Conservation (phyloP, 2,329 filamentous ascomycete species). For the Sclerotinia glacialis region DNA sequence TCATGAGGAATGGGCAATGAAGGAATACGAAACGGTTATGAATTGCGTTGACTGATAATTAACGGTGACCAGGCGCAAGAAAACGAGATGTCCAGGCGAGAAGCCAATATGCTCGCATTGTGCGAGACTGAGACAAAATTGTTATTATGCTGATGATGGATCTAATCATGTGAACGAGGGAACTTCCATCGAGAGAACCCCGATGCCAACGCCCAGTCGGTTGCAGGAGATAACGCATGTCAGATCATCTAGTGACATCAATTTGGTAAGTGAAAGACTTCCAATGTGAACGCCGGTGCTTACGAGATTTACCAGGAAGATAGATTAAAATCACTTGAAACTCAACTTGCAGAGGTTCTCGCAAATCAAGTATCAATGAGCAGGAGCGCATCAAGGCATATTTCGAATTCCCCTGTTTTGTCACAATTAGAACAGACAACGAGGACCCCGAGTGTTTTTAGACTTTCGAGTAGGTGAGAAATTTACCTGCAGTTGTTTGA, state of each 20-base stretch:
- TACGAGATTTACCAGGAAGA: conserved; percentile 31
- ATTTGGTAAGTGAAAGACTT: conserved; percentile 9
- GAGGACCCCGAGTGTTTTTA: conserved; percentile 11
- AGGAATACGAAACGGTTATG: background rate
- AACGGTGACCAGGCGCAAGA: conserved; percentile 45
- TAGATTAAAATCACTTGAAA: conserved; percentile 33
- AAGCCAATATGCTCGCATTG: conserved; percentile 50
- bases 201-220: background rate
- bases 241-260: conserved; percentile 15
- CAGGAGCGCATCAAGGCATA: conserved; percentile 22
- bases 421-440: conserved; percentile 7
- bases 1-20: background rate
- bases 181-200: conserved; percentile 22
- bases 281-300: background rate
- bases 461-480: conserved; percentile 25
- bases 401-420: conserved; percentile 9
- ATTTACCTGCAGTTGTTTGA: background rate
- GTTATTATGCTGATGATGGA: conserved; percentile 43
- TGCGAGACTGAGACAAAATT: conserved; percentile 47
- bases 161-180: conserved; percentile 19
- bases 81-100: conserved; percentile 51
- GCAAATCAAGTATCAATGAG: conserved; percentile 29
- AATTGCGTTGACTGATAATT: conserved; percentile 10
- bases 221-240: background rate
- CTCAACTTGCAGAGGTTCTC: conserved; percentile 36